Percentiles rank a stretch among this genome's conserved stretches.
phyloP scores from a whole-genome alignment of 2,329 filamentous ascomycete genomes.

The Colletotrichum filicis region DNA sequence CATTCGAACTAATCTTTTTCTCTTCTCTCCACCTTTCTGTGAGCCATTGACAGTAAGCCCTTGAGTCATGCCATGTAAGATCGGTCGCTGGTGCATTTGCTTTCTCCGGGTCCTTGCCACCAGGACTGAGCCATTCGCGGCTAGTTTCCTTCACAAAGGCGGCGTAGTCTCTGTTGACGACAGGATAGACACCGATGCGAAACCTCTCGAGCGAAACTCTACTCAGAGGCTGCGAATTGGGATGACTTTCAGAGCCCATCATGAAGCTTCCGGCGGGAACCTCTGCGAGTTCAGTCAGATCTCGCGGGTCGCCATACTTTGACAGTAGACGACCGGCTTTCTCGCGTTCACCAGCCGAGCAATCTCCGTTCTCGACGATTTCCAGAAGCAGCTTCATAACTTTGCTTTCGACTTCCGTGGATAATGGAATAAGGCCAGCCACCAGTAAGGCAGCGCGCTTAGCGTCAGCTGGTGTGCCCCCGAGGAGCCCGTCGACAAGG shows the following conservation, averaged over 20 bases:
- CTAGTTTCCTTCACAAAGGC: not conserved
- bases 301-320: conserved; percentile 7
- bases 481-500: not conserved
- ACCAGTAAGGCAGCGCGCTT: conserved; percentile 6
- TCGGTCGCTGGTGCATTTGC: conserved; percentile 13
- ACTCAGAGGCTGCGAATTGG: not conserved
- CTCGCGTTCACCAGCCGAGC: not conserved
- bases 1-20: not conserved
- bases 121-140: conserved; percentile 12
- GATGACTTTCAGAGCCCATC: conserved; percentile 23
- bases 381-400: not conserved
- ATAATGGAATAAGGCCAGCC: not conserved
- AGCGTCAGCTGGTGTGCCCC: not conserved
- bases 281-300: conserved; percentile 1
- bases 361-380: not conserved
- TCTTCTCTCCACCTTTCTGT: not conserved
- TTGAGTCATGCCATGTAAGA: conserved; percentile 16
- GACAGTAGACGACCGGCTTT: conserved; percentile 13
- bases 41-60: conserved; percentile 19
- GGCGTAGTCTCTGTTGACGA: conserved; percentile 1
- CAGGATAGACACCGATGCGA: conserved; percentile 12
- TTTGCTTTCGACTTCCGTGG: not conserved
- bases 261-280: conserved; percentile 6
- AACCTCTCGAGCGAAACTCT: not conserved
- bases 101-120: not conserved